These are phyloP conservation scores for Chrysosphaeria jannelii DNA, from an alignment of 2,329 filamentous ascomycete genomes.

Conservation along the genomic window DNA sequence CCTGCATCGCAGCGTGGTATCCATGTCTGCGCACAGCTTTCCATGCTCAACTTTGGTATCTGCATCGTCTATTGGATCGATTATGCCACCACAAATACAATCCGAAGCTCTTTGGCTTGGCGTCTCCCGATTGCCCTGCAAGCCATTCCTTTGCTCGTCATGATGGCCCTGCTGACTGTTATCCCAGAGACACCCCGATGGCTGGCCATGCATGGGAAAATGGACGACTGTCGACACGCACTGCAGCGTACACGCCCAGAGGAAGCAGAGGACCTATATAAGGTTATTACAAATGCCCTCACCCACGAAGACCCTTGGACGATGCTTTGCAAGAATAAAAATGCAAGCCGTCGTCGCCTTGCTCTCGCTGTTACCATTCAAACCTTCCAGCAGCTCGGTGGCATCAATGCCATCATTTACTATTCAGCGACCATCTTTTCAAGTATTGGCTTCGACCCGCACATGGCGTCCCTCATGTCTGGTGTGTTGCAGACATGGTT, in stretches of 20 bases:
- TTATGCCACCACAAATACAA: conserved; percentile 7
- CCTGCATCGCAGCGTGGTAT: conserved; percentile 12
- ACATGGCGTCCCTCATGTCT: conserved; percentile 1
- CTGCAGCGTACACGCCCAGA: conserved; percentile 3
- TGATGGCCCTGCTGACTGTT: conserved; percentile 7
- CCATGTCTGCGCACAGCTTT: conserved; percentile 3
- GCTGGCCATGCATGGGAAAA: conserved; percentile 11
- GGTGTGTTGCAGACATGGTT: conserved; percentile 2
- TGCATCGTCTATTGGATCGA: conserved; percentile 6
- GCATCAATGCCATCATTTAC: conserved; percentile 6
- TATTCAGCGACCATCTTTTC: neutral
- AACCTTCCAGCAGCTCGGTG: conserved; percentile 10
- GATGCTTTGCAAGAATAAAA: too few relatives aligned
- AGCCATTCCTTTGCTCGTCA: conserved; percentile 7
- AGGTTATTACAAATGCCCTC: conserved; percentile 1
- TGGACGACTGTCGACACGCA: conserved; percentile 7
- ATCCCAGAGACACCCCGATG: conserved; percentile 17
- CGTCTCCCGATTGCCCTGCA: conserved; percentile 7
- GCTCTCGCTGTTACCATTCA: conserved; percentile 1
- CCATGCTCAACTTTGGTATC: conserved; percentile 7
- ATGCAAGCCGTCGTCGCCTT: conserved; percentile 1
- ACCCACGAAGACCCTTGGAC: conserved; percentile 1
- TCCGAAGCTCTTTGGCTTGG: conserved; percentile 7
- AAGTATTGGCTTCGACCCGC: conserved; percentile 1
- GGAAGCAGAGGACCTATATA: conserved; percentile 1